Base-by-base conservation (phyloP, 139 green algal genomes). In the Nannochloris sp. region DNA sequence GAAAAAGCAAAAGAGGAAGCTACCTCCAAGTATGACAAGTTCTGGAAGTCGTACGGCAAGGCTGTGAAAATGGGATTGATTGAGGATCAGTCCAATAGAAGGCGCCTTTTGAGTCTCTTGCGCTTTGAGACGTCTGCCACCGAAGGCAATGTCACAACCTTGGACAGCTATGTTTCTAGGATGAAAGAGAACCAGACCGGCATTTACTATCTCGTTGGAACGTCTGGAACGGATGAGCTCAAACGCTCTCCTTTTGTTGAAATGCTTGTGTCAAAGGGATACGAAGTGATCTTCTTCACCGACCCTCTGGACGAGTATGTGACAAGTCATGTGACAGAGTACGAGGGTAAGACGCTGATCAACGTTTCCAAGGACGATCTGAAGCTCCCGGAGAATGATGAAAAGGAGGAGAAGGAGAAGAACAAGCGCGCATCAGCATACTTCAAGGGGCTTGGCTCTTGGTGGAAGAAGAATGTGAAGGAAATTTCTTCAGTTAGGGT, bases 231-330 rank as follows among this genome's bases (percentile, higher is more conserved):
- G 72, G 84, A 88, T 9, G 91, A 95, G 73, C 68, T 97, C 25
- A 62, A 79, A 40, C 71, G 72, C 48, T 90, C 76, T 9, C 89
- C 91, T 28, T 90, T 88, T 66, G 68, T 87, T 14, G 85, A 92
- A 71, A 55, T 67, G 17, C 75, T 93, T 58, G 49, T 80, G 23
- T 70, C 71, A 58, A 80, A 84, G 60, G 85, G 71, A 33, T 77
- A 79, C 50, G 88, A 95, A 78, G 93, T 98, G 63, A 86, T 98
- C 49, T 96, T 88, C 79, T 89, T 99, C 76, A 96, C 89, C 8
- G 93, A 98, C 58, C 70, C 92, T 1, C 79, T 98, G 44, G 93
- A 99, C 65, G 93, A 99, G 89, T 97, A 97, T 72, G 63, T 93
- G 51, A 95, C 94, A 84, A 77, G 83, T 63, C 85, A 96, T 70